Conservation (phyloP, 2,329 filamentous ascomycete genomes). For the Aspergillus terreus region DNA sequence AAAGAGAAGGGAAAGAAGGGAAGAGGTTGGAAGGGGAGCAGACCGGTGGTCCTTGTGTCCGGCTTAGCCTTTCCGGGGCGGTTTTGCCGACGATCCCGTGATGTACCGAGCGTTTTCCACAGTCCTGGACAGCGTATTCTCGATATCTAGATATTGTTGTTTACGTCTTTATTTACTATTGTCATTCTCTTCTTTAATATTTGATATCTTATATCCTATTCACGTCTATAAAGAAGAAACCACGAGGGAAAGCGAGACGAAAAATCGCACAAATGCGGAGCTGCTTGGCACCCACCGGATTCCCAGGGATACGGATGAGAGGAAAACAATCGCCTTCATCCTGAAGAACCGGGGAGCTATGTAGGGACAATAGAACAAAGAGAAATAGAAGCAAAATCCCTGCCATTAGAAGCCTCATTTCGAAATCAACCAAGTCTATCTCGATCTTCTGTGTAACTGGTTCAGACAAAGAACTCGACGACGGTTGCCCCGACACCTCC, state of each 20-base stretch:
- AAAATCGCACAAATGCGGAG: slow-evolving; percentile 23
- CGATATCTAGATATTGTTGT: not conserved
- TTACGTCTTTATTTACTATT: not conserved
- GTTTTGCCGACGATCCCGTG: slow-evolving; percentile 43
- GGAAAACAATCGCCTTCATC: not conserved
- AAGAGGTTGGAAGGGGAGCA: slow-evolving; percentile 28
- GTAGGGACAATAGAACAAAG: no score
- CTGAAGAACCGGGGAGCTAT: no score
- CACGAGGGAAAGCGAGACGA: slow-evolving; percentile 4
- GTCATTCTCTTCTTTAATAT: not conserved
- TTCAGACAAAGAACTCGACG: not conserved
- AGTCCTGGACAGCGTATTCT: not conserved
- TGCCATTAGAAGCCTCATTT: no score
- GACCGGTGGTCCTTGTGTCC: slow-evolving; percentile 28
- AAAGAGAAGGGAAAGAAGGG: slow-evolving; percentile 31
- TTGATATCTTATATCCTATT: not conserved
- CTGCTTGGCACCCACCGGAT: slow-evolving; percentile 22
- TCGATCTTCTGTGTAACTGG: no score
- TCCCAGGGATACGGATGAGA: slow-evolving; percentile 11
- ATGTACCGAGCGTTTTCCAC: slow-evolving; percentile 30
- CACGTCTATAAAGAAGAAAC: no score
- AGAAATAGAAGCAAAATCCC: no score
- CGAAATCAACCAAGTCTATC: no score
- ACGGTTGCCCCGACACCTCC: not conserved
- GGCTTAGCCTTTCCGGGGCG: slow-evolving; percentile 40